Evolutionary conservation across 495 filamentous ascomycete genomes (phyloP).

Genomic region (Xylaria curta): DNA sequence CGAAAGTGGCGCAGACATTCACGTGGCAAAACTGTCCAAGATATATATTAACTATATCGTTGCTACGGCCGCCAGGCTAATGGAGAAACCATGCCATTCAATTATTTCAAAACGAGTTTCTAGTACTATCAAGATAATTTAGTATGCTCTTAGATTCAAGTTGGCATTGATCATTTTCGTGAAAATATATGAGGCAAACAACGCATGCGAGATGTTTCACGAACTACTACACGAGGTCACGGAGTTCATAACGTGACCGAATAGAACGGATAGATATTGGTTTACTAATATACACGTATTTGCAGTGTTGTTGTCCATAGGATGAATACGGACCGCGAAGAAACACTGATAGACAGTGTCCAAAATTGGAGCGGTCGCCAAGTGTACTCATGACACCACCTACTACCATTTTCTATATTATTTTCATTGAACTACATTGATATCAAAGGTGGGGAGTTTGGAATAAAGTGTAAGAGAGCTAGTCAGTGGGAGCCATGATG

Average conservation of each 20-base stretch:
- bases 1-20: neutral
- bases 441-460: neutral
- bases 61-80: no score
- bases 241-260: neutral
- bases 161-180: neutral
- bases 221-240: neutral
- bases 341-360: neutral
- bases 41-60: neutral
- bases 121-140: neutral
- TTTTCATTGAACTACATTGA: neutral
- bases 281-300: neutral
- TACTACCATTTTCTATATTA: neutral
- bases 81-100: neutral
- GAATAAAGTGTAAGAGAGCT: neutral
- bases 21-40: neutral
- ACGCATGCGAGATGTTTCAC: neutral
- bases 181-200: neutral
- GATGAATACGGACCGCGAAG: neutral
- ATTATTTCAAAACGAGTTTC: no score
- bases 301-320: neutral
- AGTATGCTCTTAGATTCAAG: neutral
- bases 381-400: neutral
- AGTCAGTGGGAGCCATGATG: neutral
- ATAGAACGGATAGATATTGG: neutral
- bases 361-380: neutral